Evolutionary conservation across 1,139 yeast species (phyloP).

Genomic region (Entelexis sorbosivorans): DNA sequence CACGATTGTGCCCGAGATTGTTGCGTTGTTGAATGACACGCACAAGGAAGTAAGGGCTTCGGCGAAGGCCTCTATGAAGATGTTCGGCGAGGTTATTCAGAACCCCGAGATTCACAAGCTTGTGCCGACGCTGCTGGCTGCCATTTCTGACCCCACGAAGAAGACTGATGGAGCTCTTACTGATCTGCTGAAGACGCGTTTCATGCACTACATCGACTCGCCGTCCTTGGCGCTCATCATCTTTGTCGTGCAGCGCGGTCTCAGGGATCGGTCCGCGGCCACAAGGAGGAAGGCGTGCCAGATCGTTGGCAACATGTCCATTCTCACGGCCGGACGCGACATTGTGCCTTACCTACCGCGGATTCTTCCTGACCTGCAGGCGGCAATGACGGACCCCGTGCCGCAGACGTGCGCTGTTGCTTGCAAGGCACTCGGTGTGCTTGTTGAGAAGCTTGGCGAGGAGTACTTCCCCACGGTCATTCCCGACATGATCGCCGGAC

Average conservation of each 20-base stretch:
- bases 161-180: conserved; percentile 82
- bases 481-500: conserved; percentile 62
- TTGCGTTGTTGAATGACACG: conserved; percentile 84
- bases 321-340: conserved; percentile 80
- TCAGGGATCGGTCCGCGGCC: conserved; percentile 83
- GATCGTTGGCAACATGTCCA: conserved; percentile 97
- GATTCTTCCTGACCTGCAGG: conserved; percentile 70
- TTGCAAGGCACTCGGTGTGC: conserved; percentile 90
- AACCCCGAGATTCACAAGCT: conserved; percentile 90
- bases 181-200: conserved; percentile 76
- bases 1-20: conserved; percentile 88
- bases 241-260: conserved; percentile 90
- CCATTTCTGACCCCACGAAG: conserved; percentile 91
- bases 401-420: conserved; percentile 97
- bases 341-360: conserved; percentile 70
- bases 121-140: conserved; percentile 81
- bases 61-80: conserved; percentile 76
- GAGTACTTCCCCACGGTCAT: conserved; percentile 88
- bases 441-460: conserved; percentile 93
- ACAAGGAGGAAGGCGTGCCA: conserved; percentile 93
- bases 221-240: conserved; percentile 92
- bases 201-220: conserved; percentile 95
- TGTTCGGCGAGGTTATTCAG: conserved; percentile 93
- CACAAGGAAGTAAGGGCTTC: conserved; percentile 95
- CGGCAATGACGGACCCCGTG: conserved; percentile 97